Percentiles rank a stretch among this genome's conserved stretches.
Evolutionary conservation across 208 protist genomes (phyloP).

Genomic region (Acanthamoeba triangularis): DNA sequence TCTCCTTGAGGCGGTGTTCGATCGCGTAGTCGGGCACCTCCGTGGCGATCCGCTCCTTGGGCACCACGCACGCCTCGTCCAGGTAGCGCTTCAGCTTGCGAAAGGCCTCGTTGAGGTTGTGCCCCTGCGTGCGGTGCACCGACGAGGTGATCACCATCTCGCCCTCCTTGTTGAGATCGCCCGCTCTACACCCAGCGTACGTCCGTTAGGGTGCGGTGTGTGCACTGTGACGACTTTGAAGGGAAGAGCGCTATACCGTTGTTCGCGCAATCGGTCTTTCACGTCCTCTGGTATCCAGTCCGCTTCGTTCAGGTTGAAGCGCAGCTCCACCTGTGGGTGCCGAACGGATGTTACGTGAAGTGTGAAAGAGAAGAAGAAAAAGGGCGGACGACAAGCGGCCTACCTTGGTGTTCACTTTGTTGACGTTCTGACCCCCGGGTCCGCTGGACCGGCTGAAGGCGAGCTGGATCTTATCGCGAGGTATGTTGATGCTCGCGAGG

Average conservation of each 20-base stretch:
- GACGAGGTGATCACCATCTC: conserved; percentile 79
- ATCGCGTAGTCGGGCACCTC: conserved; percentile 79
- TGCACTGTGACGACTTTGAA: not conserved
- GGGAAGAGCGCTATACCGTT: not conserved
- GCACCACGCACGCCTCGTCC: conserved; percentile 74
- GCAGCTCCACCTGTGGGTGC: conserved; percentile 61
- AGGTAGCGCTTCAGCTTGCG: conserved; percentile 79
- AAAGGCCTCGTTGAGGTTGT: conserved; percentile 83
- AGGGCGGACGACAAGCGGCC: not conserved
- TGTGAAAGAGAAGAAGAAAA: not conserved
- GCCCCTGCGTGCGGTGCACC: conserved; percentile 79
- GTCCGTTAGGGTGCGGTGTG: not conserved
- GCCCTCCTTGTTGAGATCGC: conserved; percentile 83
- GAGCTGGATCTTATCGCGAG: conserved; percentile 60
- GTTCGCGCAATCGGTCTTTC: conserved; percentile 70
- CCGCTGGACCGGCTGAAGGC: conserved; percentile 74
- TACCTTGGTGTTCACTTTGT: conserved; percentile 88
- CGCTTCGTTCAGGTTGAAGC: conserved; percentile 81
- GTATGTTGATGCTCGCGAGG: conserved; percentile 31
- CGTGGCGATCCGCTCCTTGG: conserved; percentile 60
- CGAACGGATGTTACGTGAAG: not conserved
- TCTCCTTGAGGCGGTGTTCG: conserved; percentile 75
- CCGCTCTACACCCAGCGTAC: not conserved
- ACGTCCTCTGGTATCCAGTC: conserved; percentile 83
- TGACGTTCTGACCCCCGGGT: conserved; percentile 88